These are phyloP conservation scores for Microbotryum intermedium DNA, from an alignment of 1,284 basidiomycete genomes.

Conservation along the genomic window DNA sequence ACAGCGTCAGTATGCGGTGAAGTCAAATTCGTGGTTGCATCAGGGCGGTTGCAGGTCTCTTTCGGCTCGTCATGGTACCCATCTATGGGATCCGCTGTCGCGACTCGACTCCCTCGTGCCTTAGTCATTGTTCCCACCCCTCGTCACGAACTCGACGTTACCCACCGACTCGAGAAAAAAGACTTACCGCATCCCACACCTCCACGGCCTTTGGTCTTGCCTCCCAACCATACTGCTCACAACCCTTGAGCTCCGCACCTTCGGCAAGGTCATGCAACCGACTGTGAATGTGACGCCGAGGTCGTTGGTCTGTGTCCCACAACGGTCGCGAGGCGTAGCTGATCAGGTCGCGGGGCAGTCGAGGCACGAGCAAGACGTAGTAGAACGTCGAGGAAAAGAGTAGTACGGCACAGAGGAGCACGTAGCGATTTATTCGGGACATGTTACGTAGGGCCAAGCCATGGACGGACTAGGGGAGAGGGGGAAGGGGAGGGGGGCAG, in stretches of 20 bases:
- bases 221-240: slow-evolving; percentile 52
- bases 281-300: slow-evolving; percentile 43
- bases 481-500: no score
- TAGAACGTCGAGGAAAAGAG: no score
- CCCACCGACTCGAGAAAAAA: slow-evolving; percentile 33
- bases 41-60: neutral
- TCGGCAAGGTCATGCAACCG: slow-evolving; percentile 50
- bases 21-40: neutral
- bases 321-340: slow-evolving; percentile 55
- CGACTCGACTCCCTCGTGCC: neutral
- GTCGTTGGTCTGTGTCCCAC: slow-evolving; percentile 53
- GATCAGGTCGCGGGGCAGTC: slow-evolving; percentile 4
- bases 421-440: no score
- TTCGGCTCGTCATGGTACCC: neutral
- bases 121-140: no score
- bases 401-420: no score
- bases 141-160: neutral
- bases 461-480: no score
- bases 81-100: neutral
- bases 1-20: neutral
- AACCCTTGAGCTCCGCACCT: slow-evolving; percentile 46
- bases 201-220: slow-evolving; percentile 15
- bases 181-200: slow-evolving; percentile 51
- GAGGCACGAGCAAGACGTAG: no score
- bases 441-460: no score